Conservation (phyloP, 2,329 filamentous ascomycete species). For the Exserohilum rostratum region DNA sequence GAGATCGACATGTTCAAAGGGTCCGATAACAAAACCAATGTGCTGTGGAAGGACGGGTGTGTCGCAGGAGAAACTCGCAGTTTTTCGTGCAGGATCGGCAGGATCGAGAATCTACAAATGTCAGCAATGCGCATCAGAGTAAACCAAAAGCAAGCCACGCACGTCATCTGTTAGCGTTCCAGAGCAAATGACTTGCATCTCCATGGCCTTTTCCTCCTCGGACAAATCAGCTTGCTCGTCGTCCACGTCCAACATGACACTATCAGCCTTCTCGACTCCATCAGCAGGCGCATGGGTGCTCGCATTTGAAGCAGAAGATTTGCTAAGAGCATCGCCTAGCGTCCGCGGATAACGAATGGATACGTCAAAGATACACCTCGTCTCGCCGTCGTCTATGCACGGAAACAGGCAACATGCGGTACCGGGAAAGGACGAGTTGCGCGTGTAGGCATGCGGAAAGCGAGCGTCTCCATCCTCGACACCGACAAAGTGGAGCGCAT, state of each 20-base stretch:
- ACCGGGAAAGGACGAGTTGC: constrained; percentile 77
- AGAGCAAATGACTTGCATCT: constrained; percentile 89
- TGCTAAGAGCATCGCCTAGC: constrained; percentile 72
- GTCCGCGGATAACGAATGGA: constrained; percentile 86
- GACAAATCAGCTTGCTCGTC: constrained; percentile 55
- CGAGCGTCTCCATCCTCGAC: constrained; percentile 77
- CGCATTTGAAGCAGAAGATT: constrained; percentile 38
- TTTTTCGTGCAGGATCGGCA: constrained; percentile 80
- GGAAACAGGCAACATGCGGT: constrained; percentile 88
- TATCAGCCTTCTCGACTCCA: constrained; percentile 39
- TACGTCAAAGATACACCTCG: constrained; percentile 85
- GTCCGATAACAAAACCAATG: constrained; percentile 90
- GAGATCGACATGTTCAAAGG: constrained; percentile 91
- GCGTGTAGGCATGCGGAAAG: constrained; percentile 91
- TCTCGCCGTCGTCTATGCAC: constrained; percentile 84
- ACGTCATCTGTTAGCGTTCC: constrained; percentile 85
- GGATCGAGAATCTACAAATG: constrained; percentile 66
- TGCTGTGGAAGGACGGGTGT: constrained; percentile 79
- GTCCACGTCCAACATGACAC: constrained; percentile 41
- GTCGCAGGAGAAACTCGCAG: constrained; percentile 77
- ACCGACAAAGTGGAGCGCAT: constrained; percentile 91
- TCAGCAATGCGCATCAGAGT: constrained; percentile 11
- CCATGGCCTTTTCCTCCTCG: constrained; percentile 84
- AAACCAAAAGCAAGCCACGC: constrained; percentile 15
- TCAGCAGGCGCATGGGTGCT: constrained; percentile 21